Evolutionary conservation across 2,329 filamentous ascomycete genomes (phyloP).

Genomic region (Xylaria sp.): DNA sequence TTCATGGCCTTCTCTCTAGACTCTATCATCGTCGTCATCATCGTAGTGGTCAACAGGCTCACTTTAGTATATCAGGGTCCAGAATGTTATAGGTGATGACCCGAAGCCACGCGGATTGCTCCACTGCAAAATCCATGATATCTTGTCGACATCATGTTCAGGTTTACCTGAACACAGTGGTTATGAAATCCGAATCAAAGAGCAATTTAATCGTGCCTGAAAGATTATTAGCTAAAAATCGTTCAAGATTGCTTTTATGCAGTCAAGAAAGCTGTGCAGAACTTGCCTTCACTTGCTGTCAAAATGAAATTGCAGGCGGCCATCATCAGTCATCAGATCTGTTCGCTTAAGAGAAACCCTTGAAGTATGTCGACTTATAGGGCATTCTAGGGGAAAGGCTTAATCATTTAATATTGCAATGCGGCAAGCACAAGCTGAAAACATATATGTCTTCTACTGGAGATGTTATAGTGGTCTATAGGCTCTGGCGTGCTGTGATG

Average conservation of each 20-base stretch:
- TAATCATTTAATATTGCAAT: no score
- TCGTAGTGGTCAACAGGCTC: neutral
- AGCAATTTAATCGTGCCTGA: neutral
- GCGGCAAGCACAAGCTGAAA: no score
- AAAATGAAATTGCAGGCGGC: neutral
- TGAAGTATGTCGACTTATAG: neutral
- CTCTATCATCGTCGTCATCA: neutral
- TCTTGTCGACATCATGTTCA: neutral
- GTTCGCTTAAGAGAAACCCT: neutral
- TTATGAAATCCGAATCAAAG: neutral
- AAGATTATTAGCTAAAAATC: neutral
- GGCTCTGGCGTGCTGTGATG: neutral
- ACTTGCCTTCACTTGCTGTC: neutral
- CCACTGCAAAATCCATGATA: slow-evolving; percentile 46
- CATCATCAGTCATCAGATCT: neutral
- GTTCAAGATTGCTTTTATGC: neutral
- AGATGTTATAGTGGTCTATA: no score
- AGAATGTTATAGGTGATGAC: neutral
- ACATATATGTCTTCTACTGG: no score
- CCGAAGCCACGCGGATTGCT: slow-evolving; percentile 56
- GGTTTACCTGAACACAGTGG: slow-evolving; percentile 48
- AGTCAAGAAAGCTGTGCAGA: neutral
- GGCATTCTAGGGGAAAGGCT: neutral
- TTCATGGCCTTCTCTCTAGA: neutral
- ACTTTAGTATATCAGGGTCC: neutral